Base-by-base conservation (phyloP, 495 filamentous ascomycete genomes). In the Aspergillus campestris region DNA sequence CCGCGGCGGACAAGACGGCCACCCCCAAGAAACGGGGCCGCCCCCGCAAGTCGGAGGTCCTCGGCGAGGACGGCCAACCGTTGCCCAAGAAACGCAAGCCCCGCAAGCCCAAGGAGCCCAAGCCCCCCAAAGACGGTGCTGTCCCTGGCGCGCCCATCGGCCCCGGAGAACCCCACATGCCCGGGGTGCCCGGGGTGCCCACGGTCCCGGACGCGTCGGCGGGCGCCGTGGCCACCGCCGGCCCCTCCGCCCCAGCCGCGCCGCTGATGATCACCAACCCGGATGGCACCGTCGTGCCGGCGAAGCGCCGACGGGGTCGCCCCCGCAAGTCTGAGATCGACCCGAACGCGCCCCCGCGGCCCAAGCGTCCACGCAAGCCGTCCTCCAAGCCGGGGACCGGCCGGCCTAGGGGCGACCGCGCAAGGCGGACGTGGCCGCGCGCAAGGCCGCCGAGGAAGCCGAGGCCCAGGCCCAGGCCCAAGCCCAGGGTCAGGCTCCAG, bases 401-500 rank as follows among this genome's bases (percentile, higher is more conserved):
- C 8, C 60, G 66, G 10, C 66, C 66, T 7, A 64, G 66, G 29
- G 66, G 66, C 54, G 66, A 34, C 66, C 66, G 42, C 61, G 62
- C 8, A 70, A 70, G 48, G 62, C 59, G 2, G 66, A 69, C 52
- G 51, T 66, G 28, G 58, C 59, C 7, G 65, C 65, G 8, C 45
- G 52, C 2, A 44, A 53, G 12, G 49, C 47, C 10, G 29, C 45
- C 8, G 52, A 47, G 34, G 50, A 34, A 27, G 15, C 12, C 18
- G 38, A 42, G 38, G 24, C 37, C n/a, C 49, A 47, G 18, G 24
- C 31, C 14, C 39, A 42, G n/a, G 10, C 11, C 18, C 42, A 38
- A 36, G 35, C 18, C 11, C 45, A 47, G 13, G 18, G 7, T 15
- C 33, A 45, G 10, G 6, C 31, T 6, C 50, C 45, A 18, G 29